A percentile compares a stretch with the other conserved stretches of the same genome.
These are phyloP conservation scores for Danielia reshetovae DNA, from an alignment of 805 yeast species.

Conservation along the genomic window DNA sequence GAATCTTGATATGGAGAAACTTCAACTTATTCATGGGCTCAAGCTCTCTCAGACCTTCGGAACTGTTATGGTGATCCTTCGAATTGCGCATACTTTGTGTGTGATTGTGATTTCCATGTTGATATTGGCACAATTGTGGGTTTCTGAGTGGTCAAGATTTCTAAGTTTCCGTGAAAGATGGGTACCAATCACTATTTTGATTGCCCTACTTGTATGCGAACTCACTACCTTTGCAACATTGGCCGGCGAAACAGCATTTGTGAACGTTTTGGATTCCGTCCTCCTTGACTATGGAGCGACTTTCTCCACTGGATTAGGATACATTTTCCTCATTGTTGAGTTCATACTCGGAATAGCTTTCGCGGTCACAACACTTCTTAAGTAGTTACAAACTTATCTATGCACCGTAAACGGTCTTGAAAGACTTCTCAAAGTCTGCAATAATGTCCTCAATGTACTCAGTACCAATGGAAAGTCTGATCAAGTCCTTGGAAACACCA, in stretches of 20 bases:
- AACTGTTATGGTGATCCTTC: conserved; percentile 1
- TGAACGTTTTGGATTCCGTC: too few species aligned
- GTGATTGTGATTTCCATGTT: not conserved
- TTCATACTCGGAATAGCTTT: conserved; percentile 8
- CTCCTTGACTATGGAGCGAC: too few species aligned
- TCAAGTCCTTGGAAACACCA: conserved; percentile 85
- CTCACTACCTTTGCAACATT: conserved; percentile 8
- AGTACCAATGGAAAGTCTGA: conserved; percentile 50
- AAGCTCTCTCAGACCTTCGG: conserved; percentile 9
- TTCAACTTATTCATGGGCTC: conserved; percentile 9
- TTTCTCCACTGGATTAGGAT: too few species aligned
- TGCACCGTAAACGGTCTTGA: conserved; percentile 51
- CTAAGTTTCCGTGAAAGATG: too few species aligned
- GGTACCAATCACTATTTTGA: conserved; percentile 3
- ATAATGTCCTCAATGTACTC: conserved; percentile 20
- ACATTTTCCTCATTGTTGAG: conserved; percentile 8
- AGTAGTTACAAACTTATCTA: not conserved
- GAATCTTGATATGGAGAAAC: conserved; percentile 9
- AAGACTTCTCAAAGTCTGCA: conserved; percentile 59
- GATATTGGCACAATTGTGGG: not conserved
- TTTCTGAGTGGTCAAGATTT: too few species aligned
- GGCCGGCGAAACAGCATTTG: conserved; percentile 7
- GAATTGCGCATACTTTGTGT: not conserved
- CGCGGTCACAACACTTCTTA: not conserved
- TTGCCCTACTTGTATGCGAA: conserved; percentile 8